These are phyloP conservation scores for Aspergillus ibericus DNA, from an alignment of 2,329 filamentous ascomycete genomes.

Conservation along the genomic window DNA sequence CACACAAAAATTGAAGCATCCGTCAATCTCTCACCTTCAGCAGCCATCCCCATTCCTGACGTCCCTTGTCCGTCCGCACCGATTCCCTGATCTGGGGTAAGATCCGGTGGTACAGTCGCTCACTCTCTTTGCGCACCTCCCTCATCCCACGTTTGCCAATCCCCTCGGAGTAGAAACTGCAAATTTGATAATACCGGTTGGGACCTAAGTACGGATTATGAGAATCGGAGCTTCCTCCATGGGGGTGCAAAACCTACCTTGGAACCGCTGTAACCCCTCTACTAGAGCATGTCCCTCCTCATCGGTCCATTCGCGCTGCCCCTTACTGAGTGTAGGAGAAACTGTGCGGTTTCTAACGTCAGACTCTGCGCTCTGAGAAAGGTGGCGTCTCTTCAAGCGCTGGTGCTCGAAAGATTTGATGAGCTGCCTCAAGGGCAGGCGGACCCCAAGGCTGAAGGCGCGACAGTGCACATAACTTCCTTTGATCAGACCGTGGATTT, in stretches of 20 bases:
- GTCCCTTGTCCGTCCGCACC: constrained; percentile 20
- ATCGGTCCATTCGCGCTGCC: constrained; percentile 20
- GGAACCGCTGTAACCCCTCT: constrained; percentile 25
- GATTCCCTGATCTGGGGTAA: constrained; percentile 9
- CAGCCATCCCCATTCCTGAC: constrained; percentile 23
- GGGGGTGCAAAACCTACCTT: constrained; percentile 12
- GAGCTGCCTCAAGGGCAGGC: constrained; percentile 12
- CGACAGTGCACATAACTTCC: constrained; percentile 9
- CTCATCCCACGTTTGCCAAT: constrained; percentile 17
- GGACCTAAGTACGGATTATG: constrained; percentile 6
- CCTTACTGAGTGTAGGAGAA: background rate
- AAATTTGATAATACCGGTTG: constrained; percentile 29
- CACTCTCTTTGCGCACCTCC: constrained; percentile 22
- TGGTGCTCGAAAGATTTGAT: constrained; percentile 10
- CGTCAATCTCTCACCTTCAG: constrained; percentile 14
- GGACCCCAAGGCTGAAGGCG: constrained; percentile 9
- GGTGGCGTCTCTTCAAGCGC: background rate
- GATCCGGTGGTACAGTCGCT: constrained; percentile 11
- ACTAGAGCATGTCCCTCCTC: constrained; percentile 25
- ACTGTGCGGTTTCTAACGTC: background rate
- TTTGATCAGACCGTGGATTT: constrained; percentile 12
- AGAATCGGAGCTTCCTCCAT: background rate
- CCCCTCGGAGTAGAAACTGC: constrained; percentile 14
- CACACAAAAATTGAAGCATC: background rate
- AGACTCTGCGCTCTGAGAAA: background rate